Evolutionary conservation across 2,329 filamentous ascomycete species (phyloP).

Genomic region (Hortaea werneckii): DNA sequence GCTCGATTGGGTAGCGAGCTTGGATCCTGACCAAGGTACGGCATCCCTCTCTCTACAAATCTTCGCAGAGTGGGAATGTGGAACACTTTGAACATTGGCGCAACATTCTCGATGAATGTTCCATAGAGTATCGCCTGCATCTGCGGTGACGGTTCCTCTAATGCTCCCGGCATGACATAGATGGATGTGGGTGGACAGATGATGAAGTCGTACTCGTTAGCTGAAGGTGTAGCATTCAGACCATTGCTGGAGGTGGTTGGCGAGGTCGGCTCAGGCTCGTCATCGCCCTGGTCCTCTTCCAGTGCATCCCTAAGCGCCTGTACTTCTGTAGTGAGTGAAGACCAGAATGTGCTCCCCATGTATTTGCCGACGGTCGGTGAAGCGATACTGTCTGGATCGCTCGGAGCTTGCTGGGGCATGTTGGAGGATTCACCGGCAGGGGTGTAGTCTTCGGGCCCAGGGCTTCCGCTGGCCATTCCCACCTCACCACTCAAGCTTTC

Average conservation of each 20-base stretch:
- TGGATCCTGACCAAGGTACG: conserved; percentile 17
- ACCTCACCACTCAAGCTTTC: conserved; percentile 20
- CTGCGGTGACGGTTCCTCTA: conserved; percentile 14
- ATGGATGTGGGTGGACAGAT: conserved; percentile 20
- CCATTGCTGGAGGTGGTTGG: conserved; percentile 7
- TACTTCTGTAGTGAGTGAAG: conserved; percentile 21
- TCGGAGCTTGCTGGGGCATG: neutral
- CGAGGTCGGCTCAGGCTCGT: conserved; percentile 12
- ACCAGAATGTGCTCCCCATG: conserved; percentile 24
- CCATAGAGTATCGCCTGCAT: conserved; percentile 11
- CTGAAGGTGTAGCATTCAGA: conserved; percentile 1
- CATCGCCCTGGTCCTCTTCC: conserved; percentile 19
- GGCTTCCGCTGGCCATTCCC: conserved; percentile 1
- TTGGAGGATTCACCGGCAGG: neutral
- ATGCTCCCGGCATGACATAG: conserved; percentile 24
- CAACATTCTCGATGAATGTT: conserved; percentile 18
- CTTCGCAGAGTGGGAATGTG: conserved; percentile 18
- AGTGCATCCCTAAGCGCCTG: conserved; percentile 23
- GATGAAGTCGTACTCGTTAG: conserved; percentile 19
- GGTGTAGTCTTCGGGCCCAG: neutral
- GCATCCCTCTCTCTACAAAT: conserved; percentile 13
- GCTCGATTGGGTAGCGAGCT: conserved; percentile 16
- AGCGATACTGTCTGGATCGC: neutral
- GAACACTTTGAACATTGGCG: conserved; percentile 20
- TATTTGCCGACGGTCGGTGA: conserved; percentile 17